These are phyloP conservation scores for Ophiobolus disseminans DNA, from an alignment of 2,329 filamentous ascomycete genomes.

Conservation along the genomic window DNA sequence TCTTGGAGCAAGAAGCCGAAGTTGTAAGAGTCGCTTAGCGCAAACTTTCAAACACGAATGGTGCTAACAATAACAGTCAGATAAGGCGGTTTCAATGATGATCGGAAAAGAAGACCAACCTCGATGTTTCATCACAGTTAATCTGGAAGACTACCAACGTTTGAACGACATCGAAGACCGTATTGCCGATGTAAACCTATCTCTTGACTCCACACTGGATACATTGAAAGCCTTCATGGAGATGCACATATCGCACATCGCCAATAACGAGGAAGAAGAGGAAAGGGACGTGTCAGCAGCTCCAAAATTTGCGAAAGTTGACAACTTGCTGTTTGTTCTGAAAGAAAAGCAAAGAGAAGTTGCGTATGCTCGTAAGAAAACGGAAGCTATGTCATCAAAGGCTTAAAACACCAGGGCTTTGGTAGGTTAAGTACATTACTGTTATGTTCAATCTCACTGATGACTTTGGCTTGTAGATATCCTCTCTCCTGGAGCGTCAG, in stretches of 20 bases:
- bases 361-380: not conserved
- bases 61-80: too few relatives aligned
- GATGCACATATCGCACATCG: too few relatives aligned
- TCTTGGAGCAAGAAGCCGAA: not conserved
- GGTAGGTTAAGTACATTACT: not conserved
- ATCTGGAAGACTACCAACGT: conserved; percentile 25
- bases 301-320: too few relatives aligned
- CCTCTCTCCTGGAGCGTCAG: conserved; percentile 25
- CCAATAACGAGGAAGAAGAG: too few relatives aligned
- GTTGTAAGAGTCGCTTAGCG: not conserved
- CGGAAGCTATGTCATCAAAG: not conserved
- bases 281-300: too few relatives aligned
- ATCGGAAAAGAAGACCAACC: conserved; percentile 9
- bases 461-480: conserved; percentile 18
- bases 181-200: conserved; percentile 23
- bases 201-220: conserved; percentile 28
- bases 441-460: not conserved
- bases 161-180: conserved; percentile 30
- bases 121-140: conserved; percentile 17
- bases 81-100: conserved; percentile 17
- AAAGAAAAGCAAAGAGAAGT: not conserved
- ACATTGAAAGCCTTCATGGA: conserved; percentile 21
- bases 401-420: not conserved
- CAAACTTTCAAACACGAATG: too few relatives aligned
- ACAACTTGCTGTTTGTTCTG: not conserved